Percentiles rank a stretch among this genome's conserved stretches.
Evolutionary conservation across 1,284 basidiomycete species (phyloP).

Genomic region (Mixia osmundae): DNA sequence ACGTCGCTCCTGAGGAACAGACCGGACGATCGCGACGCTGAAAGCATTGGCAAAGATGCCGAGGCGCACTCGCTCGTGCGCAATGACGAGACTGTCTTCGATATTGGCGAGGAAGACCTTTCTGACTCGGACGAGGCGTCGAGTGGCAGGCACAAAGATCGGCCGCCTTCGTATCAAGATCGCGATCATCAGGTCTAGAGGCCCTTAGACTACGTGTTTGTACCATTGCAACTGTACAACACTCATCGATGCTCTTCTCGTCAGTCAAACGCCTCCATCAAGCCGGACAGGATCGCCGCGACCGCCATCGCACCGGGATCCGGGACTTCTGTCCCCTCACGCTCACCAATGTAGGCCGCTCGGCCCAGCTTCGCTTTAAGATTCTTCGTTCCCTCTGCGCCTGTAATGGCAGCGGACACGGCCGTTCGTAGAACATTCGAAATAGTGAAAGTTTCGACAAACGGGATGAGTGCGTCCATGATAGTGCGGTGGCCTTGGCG

Average conservation of each 20-base stretch:
- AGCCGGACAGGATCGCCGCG: too few relatives aligned
- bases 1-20: slow-evolving; percentile 49
- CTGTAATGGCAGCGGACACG: slow-evolving; percentile 37
- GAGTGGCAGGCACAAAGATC: neutral
- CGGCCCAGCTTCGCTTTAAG: slow-evolving; percentile 67
- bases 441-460: slow-evolving; percentile 22
- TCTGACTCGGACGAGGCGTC: slow-evolving; percentile 5
- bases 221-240: too few relatives aligned
- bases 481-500: slow-evolving; percentile 48
- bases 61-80: slow-evolving; percentile 2
- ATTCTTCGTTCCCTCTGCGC: slow-evolving; percentile 46
- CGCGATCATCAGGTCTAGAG: too few relatives aligned
- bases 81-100: slow-evolving; percentile 10
- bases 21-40: slow-evolving; percentile 17
- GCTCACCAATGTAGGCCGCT: slow-evolving; percentile 48
- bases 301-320: too few relatives aligned
- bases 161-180: too few relatives aligned
- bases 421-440: slow-evolving; percentile 30
- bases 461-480: slow-evolving; percentile 71
- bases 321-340: neutral
- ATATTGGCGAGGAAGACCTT: slow-evolving; percentile 10
- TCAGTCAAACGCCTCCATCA: too few relatives aligned
- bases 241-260: too few relatives aligned
- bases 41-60: slow-evolving; percentile 6
- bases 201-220: too few relatives aligned